Percentiles rank a stretch among this genome's conserved stretches.
Conservation (phyloP, 768 basidiomycete genomes). For the Tylopilus rubrobrunneus region DNA sequence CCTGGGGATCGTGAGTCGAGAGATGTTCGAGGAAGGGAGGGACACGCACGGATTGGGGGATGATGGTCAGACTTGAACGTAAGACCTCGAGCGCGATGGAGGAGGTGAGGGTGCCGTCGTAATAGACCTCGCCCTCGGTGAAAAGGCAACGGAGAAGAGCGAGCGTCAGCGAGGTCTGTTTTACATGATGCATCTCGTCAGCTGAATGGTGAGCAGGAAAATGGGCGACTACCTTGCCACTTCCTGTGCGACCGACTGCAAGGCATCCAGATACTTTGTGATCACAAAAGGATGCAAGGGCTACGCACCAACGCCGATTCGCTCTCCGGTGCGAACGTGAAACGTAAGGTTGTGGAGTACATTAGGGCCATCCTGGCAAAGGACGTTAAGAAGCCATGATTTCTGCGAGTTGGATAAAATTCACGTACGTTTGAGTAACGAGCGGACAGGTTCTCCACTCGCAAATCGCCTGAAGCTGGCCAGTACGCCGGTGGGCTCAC, state of each 20-base stretch:
- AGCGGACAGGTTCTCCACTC: neutral
- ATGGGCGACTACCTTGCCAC: neutral
- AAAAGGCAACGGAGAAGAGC: neutral
- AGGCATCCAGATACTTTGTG: neutral
- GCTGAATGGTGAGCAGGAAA: neutral
- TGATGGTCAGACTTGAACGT: constrained; percentile 44
- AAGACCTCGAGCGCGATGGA: neutral
- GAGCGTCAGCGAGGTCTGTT: neutral
- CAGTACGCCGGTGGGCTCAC: neutral
- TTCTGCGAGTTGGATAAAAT: neutral
- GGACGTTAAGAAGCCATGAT: neutral
- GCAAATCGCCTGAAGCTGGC: neutral
- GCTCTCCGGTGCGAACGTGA: neutral
- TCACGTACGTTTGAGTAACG: neutral
- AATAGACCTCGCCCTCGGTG: neutral
- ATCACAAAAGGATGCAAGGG: neutral
- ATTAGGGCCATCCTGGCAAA: neutral
- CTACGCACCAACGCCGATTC: neutral
- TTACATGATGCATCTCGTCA: neutral
- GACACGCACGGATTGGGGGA: constrained; percentile 35
- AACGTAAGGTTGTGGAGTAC: neutral
- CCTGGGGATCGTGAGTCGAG: constrained; percentile 7
- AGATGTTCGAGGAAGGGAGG: neutral
- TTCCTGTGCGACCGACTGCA: neutral
- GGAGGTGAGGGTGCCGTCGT: neutral